Percentiles rank a stretch among this genome's conserved stretches.
phyloP scores from a whole-genome alignment of 768 basidiomycete genomes.

The Kwoniella bestiolae region DNA sequence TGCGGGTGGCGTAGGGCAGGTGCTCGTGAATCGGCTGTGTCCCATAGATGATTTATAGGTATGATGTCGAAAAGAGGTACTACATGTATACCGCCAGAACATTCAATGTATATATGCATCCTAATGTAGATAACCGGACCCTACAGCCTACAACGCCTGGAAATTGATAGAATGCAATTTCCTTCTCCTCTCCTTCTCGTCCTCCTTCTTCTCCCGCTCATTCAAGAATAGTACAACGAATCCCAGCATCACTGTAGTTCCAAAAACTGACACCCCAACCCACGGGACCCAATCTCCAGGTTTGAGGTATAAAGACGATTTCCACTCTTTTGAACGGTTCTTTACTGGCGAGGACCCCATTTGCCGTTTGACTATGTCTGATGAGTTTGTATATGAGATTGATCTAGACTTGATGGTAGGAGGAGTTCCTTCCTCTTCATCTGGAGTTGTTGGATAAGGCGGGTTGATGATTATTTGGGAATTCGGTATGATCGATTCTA shows the following conservation, averaged over 20 bases:
- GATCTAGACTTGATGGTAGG: too few relatives aligned
- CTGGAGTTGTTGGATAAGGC: conserved; percentile 34
- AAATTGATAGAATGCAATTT: conserved; percentile 97
- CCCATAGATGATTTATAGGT: too few relatives aligned
- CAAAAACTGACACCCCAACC: conserved; percentile 87
- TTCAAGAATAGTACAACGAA: conserved; percentile 84
- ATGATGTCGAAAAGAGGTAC: too few relatives aligned
- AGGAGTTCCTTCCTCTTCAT: too few relatives aligned
- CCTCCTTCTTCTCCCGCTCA: conserved; percentile 93
- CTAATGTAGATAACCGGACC: too few relatives aligned
- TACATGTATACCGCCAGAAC: too few relatives aligned
- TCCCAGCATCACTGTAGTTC: conserved; percentile 72
- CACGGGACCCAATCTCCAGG: conserved; percentile 98
- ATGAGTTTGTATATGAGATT: too few relatives aligned
- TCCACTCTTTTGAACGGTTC: conserved; percentile 66
- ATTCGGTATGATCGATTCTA: conserved; percentile 97
- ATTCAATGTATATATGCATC: too few relatives aligned
- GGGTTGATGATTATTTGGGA: conserved; percentile 95
- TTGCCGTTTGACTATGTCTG: background rate
- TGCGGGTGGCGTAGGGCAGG: background rate
- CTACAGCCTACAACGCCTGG: conserved; percentile 71
- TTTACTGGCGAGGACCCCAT: conserved; percentile 21
- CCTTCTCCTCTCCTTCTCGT: conserved; percentile 84
- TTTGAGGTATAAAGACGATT: conserved; percentile 81
- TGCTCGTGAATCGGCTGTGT: too few relatives aligned